Conservation (phyloP, 1,284 basidiomycete genomes). For the Ganoderma leucocontextum region DNA sequence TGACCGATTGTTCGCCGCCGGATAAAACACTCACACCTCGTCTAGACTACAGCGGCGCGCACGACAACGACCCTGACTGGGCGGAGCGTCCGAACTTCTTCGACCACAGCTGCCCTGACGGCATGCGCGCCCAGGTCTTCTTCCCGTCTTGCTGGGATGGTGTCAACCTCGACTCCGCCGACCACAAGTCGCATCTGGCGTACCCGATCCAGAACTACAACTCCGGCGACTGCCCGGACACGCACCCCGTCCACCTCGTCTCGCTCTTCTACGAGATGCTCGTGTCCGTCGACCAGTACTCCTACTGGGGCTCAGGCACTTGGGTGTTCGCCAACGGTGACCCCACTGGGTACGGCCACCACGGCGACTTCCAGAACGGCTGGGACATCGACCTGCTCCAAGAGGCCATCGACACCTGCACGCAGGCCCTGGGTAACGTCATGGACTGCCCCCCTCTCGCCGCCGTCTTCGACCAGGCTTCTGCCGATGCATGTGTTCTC, state of each 20-base stretch:
- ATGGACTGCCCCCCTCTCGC: slow-evolving; percentile 35
- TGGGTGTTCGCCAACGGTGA: slow-evolving; percentile 45
- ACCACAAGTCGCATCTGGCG: slow-evolving; percentile 64
- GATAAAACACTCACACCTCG: neutral
- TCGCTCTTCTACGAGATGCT: slow-evolving; percentile 45
- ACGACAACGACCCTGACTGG: slow-evolving; percentile 36
- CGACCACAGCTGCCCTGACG: slow-evolving; percentile 46
- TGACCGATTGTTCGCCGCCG: neutral
- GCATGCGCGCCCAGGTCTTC: slow-evolving; percentile 53
- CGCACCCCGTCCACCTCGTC: slow-evolving; percentile 42
- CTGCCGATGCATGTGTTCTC: slow-evolving; percentile 37
- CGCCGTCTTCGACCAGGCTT: slow-evolving; percentile 34
- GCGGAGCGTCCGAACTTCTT: slow-evolving; percentile 42
- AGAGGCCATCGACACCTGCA: slow-evolving; percentile 41
- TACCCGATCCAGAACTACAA: slow-evolving; percentile 51
- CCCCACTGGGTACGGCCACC: slow-evolving; percentile 42
- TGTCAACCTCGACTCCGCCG: slow-evolving; percentile 52
- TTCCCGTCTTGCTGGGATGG: slow-evolving; percentile 57
- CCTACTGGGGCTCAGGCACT: slow-evolving; percentile 37
- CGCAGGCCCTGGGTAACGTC: slow-evolving; percentile 34
- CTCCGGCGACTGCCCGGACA: slow-evolving; percentile 41
- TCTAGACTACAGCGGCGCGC: slow-evolving; percentile 43
- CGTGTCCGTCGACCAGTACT: slow-evolving; percentile 35
- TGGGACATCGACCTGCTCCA: slow-evolving; percentile 43
- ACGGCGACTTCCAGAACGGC: slow-evolving; percentile 46